Conservation (phyloP, 2,329 filamentous ascomycete species). For the Nothophaeocryptopus gaeumannii region DNA sequence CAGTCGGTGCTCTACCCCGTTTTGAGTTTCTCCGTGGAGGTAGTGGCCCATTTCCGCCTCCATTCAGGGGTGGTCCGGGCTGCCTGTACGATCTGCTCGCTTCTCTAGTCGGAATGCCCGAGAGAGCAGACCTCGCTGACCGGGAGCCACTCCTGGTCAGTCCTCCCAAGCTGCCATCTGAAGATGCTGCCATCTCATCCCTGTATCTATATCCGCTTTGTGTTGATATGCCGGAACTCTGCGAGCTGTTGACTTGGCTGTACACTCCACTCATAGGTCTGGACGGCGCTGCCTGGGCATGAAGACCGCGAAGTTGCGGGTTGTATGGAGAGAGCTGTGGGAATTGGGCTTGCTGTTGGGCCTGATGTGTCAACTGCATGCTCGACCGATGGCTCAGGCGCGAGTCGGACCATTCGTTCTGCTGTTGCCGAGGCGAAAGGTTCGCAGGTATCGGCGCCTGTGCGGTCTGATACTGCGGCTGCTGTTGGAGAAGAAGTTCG, state of each 20-base stretch:
- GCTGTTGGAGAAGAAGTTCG: background rate
- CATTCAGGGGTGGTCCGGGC: slow-evolving; percentile 52
- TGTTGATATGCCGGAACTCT: slow-evolving; percentile 39
- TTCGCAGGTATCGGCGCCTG: slow-evolving; percentile 5
- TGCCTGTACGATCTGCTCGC: slow-evolving; percentile 67
- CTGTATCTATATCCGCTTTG: slow-evolving; percentile 48
- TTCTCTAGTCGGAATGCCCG: slow-evolving; percentile 62
- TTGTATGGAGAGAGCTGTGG: slow-evolving; percentile 23
- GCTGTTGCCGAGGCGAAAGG: slow-evolving; percentile 15
- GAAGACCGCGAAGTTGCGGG: slow-evolving; percentile 22
- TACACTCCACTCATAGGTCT: slow-evolving; percentile 46
- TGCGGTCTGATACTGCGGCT: slow-evolving; percentile 4
- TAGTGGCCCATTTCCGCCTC: slow-evolving; percentile 53
- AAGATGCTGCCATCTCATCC: slow-evolving; percentile 38
- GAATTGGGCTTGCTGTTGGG: slow-evolving; percentile 38
- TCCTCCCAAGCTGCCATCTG: slow-evolving; percentile 43
- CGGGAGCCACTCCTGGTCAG: slow-evolving; percentile 63
- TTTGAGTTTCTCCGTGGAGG: slow-evolving; percentile 76
- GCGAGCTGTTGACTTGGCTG: slow-evolving; percentile 48
- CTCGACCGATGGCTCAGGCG: slow-evolving; percentile 43
- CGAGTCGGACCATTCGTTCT: slow-evolving; percentile 18
- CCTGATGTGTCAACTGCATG: slow-evolving; percentile 43
- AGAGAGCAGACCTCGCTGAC: slow-evolving; percentile 57
- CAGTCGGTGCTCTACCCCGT: slow-evolving; percentile 44
- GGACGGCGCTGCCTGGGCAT: too few relatives aligned